A percentile compares a stretch with the other conserved stretches of the same genome.
phyloP scores from a whole-genome alignment of 345 rosid genomes.

The Chamaenerion angustifolium region DNA sequence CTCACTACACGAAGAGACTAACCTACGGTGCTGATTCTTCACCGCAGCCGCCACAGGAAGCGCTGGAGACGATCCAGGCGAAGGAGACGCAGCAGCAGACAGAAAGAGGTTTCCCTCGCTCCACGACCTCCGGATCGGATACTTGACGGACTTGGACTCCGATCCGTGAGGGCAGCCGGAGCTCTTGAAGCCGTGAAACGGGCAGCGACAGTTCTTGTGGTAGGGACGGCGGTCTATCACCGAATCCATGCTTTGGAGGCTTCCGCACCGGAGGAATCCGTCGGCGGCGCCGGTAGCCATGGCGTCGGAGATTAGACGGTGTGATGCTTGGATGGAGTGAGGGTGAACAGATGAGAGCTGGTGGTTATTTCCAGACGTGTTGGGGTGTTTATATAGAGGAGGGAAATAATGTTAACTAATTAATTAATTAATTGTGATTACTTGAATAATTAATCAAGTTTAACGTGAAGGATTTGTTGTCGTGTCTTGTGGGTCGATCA shows the following conservation, averaged over 20 bases:
- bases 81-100: slow-evolving; percentile 9
- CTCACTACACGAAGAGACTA: not conserved
- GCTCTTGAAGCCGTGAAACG: slow-evolving; percentile 16
- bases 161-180: not conserved
- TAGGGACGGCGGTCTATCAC: slow-evolving; percentile 25
- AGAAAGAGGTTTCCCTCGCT: slow-evolving; percentile 23
- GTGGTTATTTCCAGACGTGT: not conserved
- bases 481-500: too few species aligned
- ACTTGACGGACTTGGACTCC: slow-evolving; percentile 14
- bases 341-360: not conserved
- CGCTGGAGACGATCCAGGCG: slow-evolving; percentile 20
- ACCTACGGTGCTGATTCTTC: not conserved
- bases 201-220: slow-evolving; percentile 28
- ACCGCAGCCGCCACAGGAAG: slow-evolving; percentile 1
- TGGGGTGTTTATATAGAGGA: not conserved
- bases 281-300: slow-evolving; percentile 23
- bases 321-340: too few species aligned
- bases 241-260: slow-evolving; percentile 18
- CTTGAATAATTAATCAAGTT: not conserved
- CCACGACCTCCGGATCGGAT: slow-evolving; percentile 21
- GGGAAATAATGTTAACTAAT: not conserved
- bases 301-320: slow-evolving; percentile 1
- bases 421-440: not conserved
- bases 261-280: slow-evolving; percentile 17
- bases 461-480: not conserved